These are phyloP conservation scores for Coriolopsis trogii DNA, from an alignment of 1,284 basidiomycete genomes.

Conservation along the genomic window DNA sequence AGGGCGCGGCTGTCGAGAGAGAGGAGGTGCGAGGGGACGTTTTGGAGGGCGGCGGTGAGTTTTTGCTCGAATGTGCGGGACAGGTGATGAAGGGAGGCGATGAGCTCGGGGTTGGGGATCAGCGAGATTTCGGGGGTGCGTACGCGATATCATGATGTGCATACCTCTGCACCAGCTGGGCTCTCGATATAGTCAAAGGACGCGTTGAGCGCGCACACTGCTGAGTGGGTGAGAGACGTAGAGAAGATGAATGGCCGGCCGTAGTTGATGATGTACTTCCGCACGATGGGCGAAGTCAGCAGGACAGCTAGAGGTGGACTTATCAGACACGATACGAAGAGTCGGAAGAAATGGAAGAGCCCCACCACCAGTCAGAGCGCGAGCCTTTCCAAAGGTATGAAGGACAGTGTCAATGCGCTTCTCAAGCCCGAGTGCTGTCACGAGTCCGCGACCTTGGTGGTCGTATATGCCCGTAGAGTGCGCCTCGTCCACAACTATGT, in stretches of 20 bases:
- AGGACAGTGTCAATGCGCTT: slow-evolving; percentile 53
- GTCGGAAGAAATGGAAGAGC: not conserved
- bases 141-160: not conserved
- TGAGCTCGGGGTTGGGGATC: not conserved
- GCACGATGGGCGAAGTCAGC: slow-evolving; percentile 66
- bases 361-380: slow-evolving; percentile 77
- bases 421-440: slow-evolving; percentile 55
- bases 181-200: slow-evolving; percentile 13
- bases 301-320: slow-evolving; percentile 62
- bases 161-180: slow-evolving; percentile 10
- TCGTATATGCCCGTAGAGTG: slow-evolving; percentile 83
- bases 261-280: slow-evolving; percentile 88
- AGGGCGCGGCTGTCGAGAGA: not conserved
- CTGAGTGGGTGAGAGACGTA: slow-evolving; percentile 72
- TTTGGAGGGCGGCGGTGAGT: slow-evolving; percentile 1
- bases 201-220: slow-evolving; percentile 39
- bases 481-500: slow-evolving; percentile 83
- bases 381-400: slow-evolving; percentile 67
- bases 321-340: not conserved
- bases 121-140: no score
- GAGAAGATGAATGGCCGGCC: slow-evolving; percentile 88
- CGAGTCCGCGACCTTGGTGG: slow-evolving; percentile 71
- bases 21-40: slow-evolving; percentile 8
- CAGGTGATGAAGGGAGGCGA: not conserved
- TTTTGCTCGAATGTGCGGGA: slow-evolving; percentile 7